phyloP scores from a whole-genome alignment of 2,329 filamentous ascomycete genomes.

The Hypomyces perniciosus region DNA sequence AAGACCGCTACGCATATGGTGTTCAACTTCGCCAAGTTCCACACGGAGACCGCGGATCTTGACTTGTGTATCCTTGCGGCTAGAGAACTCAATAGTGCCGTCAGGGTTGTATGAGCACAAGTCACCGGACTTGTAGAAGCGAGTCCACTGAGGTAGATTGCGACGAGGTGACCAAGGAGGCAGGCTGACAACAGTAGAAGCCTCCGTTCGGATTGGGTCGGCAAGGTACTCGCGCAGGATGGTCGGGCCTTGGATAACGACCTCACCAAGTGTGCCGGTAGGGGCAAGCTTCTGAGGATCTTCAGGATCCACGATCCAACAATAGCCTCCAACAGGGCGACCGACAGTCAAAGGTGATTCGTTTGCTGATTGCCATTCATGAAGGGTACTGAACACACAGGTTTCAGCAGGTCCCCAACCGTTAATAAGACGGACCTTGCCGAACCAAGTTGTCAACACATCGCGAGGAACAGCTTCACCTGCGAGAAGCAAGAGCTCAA shows the following conservation, averaged over 20 bases:
- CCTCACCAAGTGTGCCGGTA: slow-evolving; percentile 23
- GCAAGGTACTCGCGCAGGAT: slow-evolving; percentile 45
- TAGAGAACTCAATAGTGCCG: slow-evolving; percentile 36
- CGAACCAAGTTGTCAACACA: slow-evolving; percentile 1
- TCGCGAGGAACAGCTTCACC: slow-evolving; percentile 11
- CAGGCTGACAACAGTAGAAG: slow-evolving; percentile 31
- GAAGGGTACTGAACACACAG: slow-evolving; percentile 20
- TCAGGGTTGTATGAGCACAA: slow-evolving; percentile 35
- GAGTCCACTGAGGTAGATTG: slow-evolving; percentile 11
- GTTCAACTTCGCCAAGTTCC: slow-evolving; percentile 32
- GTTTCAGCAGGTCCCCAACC: slow-evolving; percentile 38
- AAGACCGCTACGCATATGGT: slow-evolving; percentile 4
- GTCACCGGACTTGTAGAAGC: slow-evolving; percentile 41
- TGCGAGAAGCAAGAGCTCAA: slow-evolving; percentile 3
- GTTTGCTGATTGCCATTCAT: background rate
- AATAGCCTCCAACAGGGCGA: slow-evolving; percentile 3
- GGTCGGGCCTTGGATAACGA: slow-evolving; percentile 35
- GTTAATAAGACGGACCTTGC: slow-evolving; percentile 30
- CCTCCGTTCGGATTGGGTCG: slow-evolving; percentile 30
- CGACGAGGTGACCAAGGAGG: slow-evolving; percentile 4
- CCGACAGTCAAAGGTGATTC: slow-evolving; percentile 10
- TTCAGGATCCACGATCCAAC: slow-evolving; percentile 19
- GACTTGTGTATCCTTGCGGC: slow-evolving; percentile 50
- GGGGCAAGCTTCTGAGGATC: slow-evolving; percentile 18
- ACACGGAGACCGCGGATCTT: slow-evolving; percentile 51